Evolutionary conservation across 371 early-diverging fungal species (phyloP), one percentile per base, ranked within the genome.

Genomic region (Circinella minor): DNA sequence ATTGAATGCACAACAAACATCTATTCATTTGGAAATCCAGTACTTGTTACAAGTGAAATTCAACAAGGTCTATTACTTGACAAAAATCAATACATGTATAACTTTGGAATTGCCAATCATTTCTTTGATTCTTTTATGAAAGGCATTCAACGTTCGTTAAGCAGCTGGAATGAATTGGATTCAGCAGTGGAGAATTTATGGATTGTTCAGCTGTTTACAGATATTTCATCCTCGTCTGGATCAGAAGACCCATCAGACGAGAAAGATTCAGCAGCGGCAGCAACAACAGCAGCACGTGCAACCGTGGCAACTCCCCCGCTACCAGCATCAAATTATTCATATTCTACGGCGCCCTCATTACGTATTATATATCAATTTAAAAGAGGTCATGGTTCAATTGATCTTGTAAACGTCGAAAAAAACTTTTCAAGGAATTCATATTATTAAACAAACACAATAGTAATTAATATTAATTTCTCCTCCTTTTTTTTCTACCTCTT

Each of bases 1-100:
- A 75, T 90, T 47, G 81, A 87, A 71, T 88, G 89, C 73, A 85
- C 84, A 2, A 90, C 89, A 0, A 73, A 80, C 36, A 86, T 88
- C 37, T 89, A 89, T 48, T 89, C 89, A 3, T 90, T 88, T 74
- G 89, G 89, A 1, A 75, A 81, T 47, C 83, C 81, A 9, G 88
- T 90, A 1, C 71, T 89, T 15, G 88, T 89, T 68, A 81, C 89
- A 5, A 78, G 74, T 18, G 85, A 89, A 74, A 73, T 86, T 14
- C 85, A 87, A 37, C 86, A 86, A 46, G 86, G 84, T 8, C 65
- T 82, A 8, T 80, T 75, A 77, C 57, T 79, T 14, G 74, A 74
- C 37, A 77, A 79, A 63, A 79, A 78, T 36, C 80, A 79, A 71
- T 83, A 77, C 71, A 74, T 81, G 55, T 81, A 84, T 54, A 80